These are phyloP conservation scores for Imleria badia DNA, from an alignment of 768 basidiomycete species.

Conservation along the genomic window DNA sequence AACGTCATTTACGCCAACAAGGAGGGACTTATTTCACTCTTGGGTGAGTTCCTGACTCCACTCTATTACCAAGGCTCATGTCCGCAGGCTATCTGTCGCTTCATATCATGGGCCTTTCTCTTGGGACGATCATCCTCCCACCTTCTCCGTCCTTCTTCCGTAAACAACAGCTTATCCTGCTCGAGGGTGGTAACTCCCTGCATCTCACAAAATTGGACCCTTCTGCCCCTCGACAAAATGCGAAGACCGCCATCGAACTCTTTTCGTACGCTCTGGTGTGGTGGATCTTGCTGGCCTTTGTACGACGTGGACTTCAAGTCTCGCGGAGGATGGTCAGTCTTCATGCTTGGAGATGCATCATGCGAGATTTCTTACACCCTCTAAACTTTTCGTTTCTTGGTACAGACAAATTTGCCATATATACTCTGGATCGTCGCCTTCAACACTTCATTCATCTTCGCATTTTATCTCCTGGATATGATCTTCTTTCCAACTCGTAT, in stretches of 20 bases:
- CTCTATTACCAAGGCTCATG: conserved; percentile 1
- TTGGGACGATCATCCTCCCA: conserved; percentile 79
- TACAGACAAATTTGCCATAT: conserved; percentile 84
- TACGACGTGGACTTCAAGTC: conserved; percentile 40
- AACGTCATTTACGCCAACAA: conserved; percentile 79
- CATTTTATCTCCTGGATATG: conserved; percentile 77
- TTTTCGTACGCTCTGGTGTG: conserved; percentile 75
- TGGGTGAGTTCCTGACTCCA: conserved; percentile 43
- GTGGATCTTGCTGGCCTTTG: conserved; percentile 60
- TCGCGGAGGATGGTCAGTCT: conserved; percentile 62
- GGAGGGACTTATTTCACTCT: conserved; percentile 83
- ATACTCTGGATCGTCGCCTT: conserved; percentile 86
- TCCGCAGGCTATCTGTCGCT: conserved; percentile 81
- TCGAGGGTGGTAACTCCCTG: conserved; percentile 6
- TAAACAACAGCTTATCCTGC: conserved; percentile 38
- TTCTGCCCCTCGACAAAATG: conserved; percentile 52
- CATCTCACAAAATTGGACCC: conserved; percentile 7
- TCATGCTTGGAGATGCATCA: not conserved
- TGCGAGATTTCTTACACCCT: not conserved
- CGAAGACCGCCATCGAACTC: conserved; percentile 75
- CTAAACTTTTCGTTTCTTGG: not conserved
- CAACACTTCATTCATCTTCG: conserved; percentile 83
- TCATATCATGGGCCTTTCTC: conserved; percentile 80
- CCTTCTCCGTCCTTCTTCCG: conserved; percentile 75
- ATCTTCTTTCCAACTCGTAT: conserved; percentile 55